Base-by-base conservation (phyloP, 768 basidiomycete species). In the Chalciporus sphaerocephalus region DNA sequence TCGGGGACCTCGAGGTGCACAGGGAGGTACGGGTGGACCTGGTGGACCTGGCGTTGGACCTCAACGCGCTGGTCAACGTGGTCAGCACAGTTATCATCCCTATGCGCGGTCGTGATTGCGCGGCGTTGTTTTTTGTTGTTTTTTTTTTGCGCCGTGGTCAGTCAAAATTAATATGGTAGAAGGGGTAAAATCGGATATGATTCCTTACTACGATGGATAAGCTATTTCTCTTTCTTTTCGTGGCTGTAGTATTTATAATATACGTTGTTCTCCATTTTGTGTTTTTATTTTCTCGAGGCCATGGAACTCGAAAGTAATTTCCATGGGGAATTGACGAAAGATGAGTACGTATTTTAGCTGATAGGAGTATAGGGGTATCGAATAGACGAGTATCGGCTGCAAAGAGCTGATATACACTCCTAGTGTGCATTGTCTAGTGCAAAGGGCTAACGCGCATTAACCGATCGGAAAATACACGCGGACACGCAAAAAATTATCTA, bases 41-140 rank as follows among this genome's bases (percentile, higher is more conserved):
- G 75, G 78, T 55, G 75, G 72, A 12, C 76, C 74, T 6, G 67
- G 76, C 2, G 82, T 83, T 42, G 87, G 87, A 0, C 87, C 87
- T 3, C 85, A 87, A 64, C 74, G 88, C 44, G 76, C 79, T 10
- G 74, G 68, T 2, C 81, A 84, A 56, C 70, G 87, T 27, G 87
- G 89, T 25, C 83, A 86, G 57, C 87, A 90, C 65, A 79, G 81
- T 52, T 92, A 85, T 68, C 89, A 91, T 56, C 89, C 89, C 0
- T 92, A 92, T 55, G 83, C 86, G 24, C 83, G 87, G 53, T 87
- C 62, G 60, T 56, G 53, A 54, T 41, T 21, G 40, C 45, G 16
- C 22, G 16, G 11, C 22, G 42, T 15, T 15, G 44, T 40, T 15
- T 13, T 17, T n/a, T 39, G 32, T 25, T 28, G n/a, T n/a, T n/a